These are phyloP conservation scores for Lachnellula cervina DNA, from an alignment of 2,329 filamentous ascomycete species.

Conservation along the genomic window DNA sequence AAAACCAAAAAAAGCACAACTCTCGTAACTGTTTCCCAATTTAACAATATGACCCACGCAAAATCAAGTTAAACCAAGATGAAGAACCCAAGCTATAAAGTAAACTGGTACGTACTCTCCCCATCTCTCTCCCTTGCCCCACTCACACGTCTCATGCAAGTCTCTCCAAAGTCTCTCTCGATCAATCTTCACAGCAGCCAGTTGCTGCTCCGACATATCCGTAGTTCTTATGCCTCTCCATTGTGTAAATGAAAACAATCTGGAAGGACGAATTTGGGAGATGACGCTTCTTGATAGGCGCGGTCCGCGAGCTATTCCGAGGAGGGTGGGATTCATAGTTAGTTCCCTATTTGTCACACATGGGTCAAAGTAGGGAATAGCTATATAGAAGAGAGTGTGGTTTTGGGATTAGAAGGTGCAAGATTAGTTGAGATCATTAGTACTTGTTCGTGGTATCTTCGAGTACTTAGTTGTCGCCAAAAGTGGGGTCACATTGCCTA, in stretches of 20 bases:
- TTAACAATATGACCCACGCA: neutral
- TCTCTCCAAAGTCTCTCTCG: slow-evolving; percentile 56
- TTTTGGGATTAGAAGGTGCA: neutral
- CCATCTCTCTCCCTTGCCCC: slow-evolving; percentile 62
- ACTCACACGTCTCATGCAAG: slow-evolving; percentile 62
- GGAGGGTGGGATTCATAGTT: slow-evolving; percentile 4
- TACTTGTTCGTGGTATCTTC: neutral
- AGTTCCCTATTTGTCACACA: neutral
- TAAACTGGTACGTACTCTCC: slow-evolving; percentile 50
- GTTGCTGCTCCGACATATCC: slow-evolving; percentile 43
- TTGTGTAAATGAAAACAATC: slow-evolving; percentile 15
- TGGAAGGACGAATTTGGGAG: neutral
- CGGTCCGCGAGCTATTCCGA: neutral
- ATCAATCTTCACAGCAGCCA: slow-evolving; percentile 52
- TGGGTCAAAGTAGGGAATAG: too few species aligned
- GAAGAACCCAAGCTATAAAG: neutral
- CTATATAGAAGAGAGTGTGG: too few species aligned
- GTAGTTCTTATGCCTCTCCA: slow-evolving; percentile 17
- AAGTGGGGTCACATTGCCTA: neutral
- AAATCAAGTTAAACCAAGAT: neutral
- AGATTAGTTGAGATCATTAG: neutral
- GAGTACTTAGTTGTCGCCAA: neutral
- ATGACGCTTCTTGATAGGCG: neutral
- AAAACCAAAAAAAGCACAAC: too few species aligned
- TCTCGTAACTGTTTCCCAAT: too few species aligned